Conservation (phyloP, 495 filamentous ascomycete genomes). For the Penicillium lividum region DNA sequence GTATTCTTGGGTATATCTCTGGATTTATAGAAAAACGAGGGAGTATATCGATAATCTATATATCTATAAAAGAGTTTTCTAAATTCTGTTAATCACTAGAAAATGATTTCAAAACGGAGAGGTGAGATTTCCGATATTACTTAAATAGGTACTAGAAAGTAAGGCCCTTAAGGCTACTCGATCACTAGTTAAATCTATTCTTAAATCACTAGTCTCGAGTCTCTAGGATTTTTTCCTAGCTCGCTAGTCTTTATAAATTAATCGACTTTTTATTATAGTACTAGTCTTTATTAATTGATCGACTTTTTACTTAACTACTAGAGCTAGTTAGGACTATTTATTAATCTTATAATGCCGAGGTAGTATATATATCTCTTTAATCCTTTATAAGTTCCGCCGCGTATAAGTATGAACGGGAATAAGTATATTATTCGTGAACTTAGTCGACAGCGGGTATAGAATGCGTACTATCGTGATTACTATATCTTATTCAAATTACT, state of each 20-base stretch:
- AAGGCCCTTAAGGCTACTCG: background rate
- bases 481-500: constrained; percentile 9
- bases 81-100: background rate
- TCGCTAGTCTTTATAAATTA: no score
- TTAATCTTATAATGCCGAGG: background rate
- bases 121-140: background rate
- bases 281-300: background rate
- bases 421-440: constrained; percentile 5
- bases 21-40: background rate
- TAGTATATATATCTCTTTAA: background rate
- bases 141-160: background rate
- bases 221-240: background rate
- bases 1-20: background rate
- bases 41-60: background rate
- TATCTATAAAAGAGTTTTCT: background rate
- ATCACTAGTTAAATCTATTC: background rate
- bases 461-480: constrained; percentile 8
- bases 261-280: no score
- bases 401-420: background rate
- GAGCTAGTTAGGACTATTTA: background rate
- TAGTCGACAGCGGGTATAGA: constrained; percentile 2
- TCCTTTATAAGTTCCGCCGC: background rate
- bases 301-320: background rate
- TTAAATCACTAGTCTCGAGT: background rate
- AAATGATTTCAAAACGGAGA: background rate